Evolutionary conservation across 2,329 filamentous ascomycete genomes (phyloP), one percentile per base, ranked within the genome.

Genomic region (Hirsutella thompsonii): DNA sequence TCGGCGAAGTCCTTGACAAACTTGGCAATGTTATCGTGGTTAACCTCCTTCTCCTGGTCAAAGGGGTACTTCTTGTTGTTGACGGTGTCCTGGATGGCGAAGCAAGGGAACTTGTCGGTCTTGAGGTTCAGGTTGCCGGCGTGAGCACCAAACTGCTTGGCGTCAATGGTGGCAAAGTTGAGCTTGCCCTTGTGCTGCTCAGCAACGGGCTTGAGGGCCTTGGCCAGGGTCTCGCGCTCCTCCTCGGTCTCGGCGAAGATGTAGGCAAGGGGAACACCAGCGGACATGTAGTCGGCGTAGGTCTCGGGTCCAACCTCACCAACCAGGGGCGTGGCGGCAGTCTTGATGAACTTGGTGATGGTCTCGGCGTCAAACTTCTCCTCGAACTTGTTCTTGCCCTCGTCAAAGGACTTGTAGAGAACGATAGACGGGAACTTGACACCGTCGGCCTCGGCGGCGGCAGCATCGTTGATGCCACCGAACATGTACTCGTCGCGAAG

Each of bases 41-140:
- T 83, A 55, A 98, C 76, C 64, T 85, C 77, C 68, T 81, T 79
- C 52, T 81, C 76, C 66, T 90, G 83, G 66, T 92, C 84, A 61
- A 79, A 95, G 57, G 92, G 92, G 74, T 83, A 98, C 74, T 98
- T 98, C 68, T 84, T 79, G 76, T 95, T 95, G 78, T 94, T 94
- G 62, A 75, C 73, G 41, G 81, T 87, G 61, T 95, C 86, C 70
- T 98, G 92, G 63, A 98, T 96, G 58, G 89, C 92, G 66, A 98
- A 98, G 46, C 90, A 82, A 46, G 92, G 92, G 81, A 93, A 98
- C 66, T 87, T 83, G 71, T 90, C 84, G 47, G 84, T 76, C 69
- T 94, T 87, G 48, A 98, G 84, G 79, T 98, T 98, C 53, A 98
- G 78, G 79, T 98, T 98, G 56, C 77, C 79, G 52, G 87, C 89